phyloP scores from a whole-genome alignment of 495 filamentous ascomycete genomes.

The Aspergillus diversus region DNA sequence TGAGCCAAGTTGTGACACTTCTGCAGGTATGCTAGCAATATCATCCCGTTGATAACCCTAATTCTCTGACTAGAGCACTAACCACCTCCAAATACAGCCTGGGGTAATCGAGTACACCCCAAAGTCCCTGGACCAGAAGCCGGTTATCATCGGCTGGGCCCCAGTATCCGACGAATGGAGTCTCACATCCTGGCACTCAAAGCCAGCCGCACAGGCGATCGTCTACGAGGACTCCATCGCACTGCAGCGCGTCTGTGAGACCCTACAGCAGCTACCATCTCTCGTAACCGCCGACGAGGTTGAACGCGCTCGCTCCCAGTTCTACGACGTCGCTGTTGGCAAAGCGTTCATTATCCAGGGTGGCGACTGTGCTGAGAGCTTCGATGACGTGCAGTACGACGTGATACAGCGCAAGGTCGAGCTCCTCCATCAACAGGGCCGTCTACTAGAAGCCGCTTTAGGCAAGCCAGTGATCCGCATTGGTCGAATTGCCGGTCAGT shows the following conservation, averaged over 20 bases:
- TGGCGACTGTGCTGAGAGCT: constrained; percentile 18
- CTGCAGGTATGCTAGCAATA: background rate
- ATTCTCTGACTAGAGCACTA: background rate
- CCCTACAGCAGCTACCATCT: constrained; percentile 9
- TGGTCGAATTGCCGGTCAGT: constrained; percentile 15
- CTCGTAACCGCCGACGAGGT: constrained; percentile 9
- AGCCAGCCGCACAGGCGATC: constrained; percentile 13
- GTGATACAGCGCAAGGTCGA: constrained; percentile 15
- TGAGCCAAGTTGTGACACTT: background rate
- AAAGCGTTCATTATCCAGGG: constrained; percentile 17
- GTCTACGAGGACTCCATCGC: constrained; percentile 14
- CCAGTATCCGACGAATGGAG: constrained; percentile 3
- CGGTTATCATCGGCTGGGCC: background rate
- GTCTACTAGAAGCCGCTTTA: background rate
- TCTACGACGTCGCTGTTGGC: constrained; percentile 8
- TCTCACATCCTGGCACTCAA: constrained; percentile 3
- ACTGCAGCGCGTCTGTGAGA: constrained; percentile 5
- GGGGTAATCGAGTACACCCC: background rate
- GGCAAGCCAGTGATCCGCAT: constrained; percentile 11
- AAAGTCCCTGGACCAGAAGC: background rate
- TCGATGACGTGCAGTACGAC: constrained; percentile 11
- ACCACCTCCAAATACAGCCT: background rate
- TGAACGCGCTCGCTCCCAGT: constrained; percentile 8
- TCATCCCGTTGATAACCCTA: background rate
- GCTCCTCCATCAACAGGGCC: constrained; percentile 12